Base-by-base conservation (phyloP, 805 yeast species). In the Sugiyamaella qingdaonensis region DNA sequence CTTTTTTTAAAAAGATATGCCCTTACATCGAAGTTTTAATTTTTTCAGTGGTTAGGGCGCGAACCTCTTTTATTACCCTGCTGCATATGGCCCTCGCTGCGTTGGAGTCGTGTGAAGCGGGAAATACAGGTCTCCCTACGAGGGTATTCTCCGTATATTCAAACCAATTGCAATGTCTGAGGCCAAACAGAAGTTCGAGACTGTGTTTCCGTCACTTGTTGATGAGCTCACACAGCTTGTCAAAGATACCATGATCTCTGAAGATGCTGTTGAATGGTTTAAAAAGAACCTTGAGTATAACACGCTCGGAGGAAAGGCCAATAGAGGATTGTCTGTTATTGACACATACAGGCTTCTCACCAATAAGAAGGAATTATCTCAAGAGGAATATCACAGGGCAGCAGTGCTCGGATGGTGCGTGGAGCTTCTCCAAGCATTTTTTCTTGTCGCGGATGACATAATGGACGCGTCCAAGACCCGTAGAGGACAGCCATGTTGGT, bases 401-500 rank as follows among this genome's bases (percentile, higher is more conserved):
- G 94, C 97, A 9, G 75, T 91, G 48, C 78, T 94, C 60, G 99
- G 99, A 19, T 94, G 99, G 99, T 78, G 89, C 62, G 82, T 94
- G 61, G 99, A 94, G 74, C 78, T 94, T 21, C 77, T 92, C 62
- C 99, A 92, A 74, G 98, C 97, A 1, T 94, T 88, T 70, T 94
- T 94, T 78, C 78, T 94, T 64, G 98, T 94, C 53, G 95, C 98
- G 32, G 99, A 94, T 70, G 99, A 94, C 69, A 94, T 94, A 83
- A 94, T 94, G 99, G 99, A 94, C 71, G 82, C 83, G 61, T 87
- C 96, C 33, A 86, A 88, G 70, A 94, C 99, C 41, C 87, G 99
- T 78, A 85, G 99, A 71, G 99, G 97, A 55, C 97, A 92, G 73
- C 94, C 97, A 60, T 94, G 99, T 73, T 94, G 99, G 99, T 94